Evolutionary conservation across 1,284 basidiomycete genomes (phyloP), one percentile per base, ranked within the genome.

Genomic region (Porphyrellus sp.): DNA sequence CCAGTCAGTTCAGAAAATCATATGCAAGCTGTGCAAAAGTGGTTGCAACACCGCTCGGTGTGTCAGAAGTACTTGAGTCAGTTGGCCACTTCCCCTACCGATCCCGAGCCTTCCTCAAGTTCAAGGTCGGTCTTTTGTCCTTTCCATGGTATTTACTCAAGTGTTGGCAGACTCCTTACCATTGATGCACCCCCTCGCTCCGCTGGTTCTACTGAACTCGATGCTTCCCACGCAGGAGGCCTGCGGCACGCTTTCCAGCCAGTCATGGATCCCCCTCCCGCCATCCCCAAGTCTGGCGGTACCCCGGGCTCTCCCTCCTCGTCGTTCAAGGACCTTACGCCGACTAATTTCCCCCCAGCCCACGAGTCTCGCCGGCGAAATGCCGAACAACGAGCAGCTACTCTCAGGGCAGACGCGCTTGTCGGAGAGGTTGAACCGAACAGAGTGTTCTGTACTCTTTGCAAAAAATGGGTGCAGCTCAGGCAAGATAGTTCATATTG

Each of bases 381-480:
- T 56, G 85, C 86, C 21, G 86, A 87, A 61, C 85, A 88, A 68
- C 81, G 86, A 25, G 84, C 83, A 0, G 83, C 83, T 9, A 80
- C 79, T 2, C 74, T 89, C 28, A 75, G 81, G 4, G 77, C 81
- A 1, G 87, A 90, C 64, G 65, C 72, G 0, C 73, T 85, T 13
- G 77, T 88, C 46, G 76, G 76, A 30, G 76, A 80, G 51, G 86
- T 90, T 35, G 86, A 89, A 61, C 80, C 86, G 0, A 86, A 85
- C 62, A 75, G 85, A 23, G 86, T 89, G 1, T 87, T 88, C 62
- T 89, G 86, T 62, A 74, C 75, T 5, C 68, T 88, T 2, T 89
- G 87, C 63, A 75, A 78, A 59, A 89, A 89, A 68, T 89, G 86
- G 87, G 86, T 89, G 1, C 86, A 87, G 64, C 74, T 89, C 25